Percentiles rank a stretch among this genome's conserved stretches.
phyloP scores from a whole-genome alignment of 352 stramenopile species.

The Halophytophthora batemanensis region DNA sequence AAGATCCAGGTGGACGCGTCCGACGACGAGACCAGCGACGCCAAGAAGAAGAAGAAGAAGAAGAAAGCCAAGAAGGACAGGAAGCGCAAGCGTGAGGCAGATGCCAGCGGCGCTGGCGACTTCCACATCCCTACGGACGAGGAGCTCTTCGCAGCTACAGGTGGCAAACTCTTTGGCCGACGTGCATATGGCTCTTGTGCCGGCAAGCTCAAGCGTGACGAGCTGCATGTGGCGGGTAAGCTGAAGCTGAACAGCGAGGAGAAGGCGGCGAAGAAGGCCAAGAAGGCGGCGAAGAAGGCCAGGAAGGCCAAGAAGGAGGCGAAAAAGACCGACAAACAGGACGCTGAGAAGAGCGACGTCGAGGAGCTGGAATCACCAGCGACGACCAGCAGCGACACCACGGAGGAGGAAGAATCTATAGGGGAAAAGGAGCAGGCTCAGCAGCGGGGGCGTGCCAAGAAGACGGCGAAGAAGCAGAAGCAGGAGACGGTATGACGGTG shows the following conservation, averaged over 20 bases:
- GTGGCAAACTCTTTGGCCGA: constrained; percentile 94
- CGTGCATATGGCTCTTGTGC: constrained; percentile 87
- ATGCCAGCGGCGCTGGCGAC: constrained; percentile 38
- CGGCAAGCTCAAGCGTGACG: constrained; percentile 84
- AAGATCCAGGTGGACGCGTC: constrained; percentile 84
- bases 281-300: constrained; percentile 26
- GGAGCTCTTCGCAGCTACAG: constrained; percentile 95
- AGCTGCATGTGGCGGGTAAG: constrained; percentile 42
- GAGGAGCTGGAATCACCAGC: constrained; percentile 4
- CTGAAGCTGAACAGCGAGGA: constrained; percentile 14
- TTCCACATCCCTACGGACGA: constrained; percentile 89
- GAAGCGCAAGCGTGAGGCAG: constrained; percentile 34
- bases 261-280: constrained; percentile 23
- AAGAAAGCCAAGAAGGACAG: constrained; percentile 36
- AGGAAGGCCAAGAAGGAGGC: constrained; percentile 13
- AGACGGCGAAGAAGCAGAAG: constrained; percentile 19
- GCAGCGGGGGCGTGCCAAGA: background rate
- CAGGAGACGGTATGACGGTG: constrained; percentile 15
- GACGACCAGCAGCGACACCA: constrained; percentile 13
- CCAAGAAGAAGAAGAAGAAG: constrained; percentile 54
- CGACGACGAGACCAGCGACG: constrained; percentile 41
- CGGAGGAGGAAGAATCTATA: constrained; percentile 19
- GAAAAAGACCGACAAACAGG: constrained; percentile 26
- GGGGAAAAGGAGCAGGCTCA: too few relatives aligned
- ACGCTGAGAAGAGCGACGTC: constrained; percentile 7